Percentiles rank a stretch among this genome's conserved stretches.
phyloP scores from a whole-genome alignment of 2,329 filamentous ascomycete species.

The Colletotrichum aenigma region DNA sequence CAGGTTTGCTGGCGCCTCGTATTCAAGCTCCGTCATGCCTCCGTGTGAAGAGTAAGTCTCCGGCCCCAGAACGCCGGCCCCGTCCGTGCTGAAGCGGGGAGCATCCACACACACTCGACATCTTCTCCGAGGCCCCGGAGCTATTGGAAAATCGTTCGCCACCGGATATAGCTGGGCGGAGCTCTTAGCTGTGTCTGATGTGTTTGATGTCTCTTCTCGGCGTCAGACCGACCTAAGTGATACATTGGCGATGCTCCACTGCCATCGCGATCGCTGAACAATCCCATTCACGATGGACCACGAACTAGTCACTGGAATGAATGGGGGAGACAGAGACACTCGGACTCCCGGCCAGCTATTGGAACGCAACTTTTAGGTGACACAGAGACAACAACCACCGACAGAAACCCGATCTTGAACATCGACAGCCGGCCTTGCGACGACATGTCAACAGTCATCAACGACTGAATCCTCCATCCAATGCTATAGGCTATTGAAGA shows the following conservation, averaged over 20 bases:
- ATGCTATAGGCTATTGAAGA: not conserved
- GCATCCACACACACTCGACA: not conserved
- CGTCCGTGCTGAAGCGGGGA: slow-evolving; percentile 9
- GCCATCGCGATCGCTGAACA: not conserved
- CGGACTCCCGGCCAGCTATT: not conserved
- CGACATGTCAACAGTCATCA: not conserved
- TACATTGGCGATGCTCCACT: not conserved
- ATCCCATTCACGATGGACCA: not conserved
- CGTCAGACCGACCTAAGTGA: not conserved
- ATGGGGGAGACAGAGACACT: not conserved
- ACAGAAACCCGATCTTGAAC: not conserved
- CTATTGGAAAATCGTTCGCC: not conserved
- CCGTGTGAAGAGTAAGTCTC: not conserved
- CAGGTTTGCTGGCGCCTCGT: not conserved
- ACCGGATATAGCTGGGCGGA: not conserved
- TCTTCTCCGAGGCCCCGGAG: not conserved
- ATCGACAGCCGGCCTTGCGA: not conserved
- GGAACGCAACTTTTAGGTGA: not conserved
- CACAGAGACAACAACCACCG: not conserved
- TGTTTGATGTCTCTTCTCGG: not conserved
- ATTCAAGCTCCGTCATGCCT: not conserved
- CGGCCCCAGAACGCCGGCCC: slow-evolving; percentile 3
- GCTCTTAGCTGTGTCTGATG: not conserved
- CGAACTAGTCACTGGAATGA: not conserved
- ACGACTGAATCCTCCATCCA: not conserved